Evolutionary conservation across 1,284 basidiomycete genomes (phyloP).

Genomic region (Laetiporus sulphureus): DNA sequence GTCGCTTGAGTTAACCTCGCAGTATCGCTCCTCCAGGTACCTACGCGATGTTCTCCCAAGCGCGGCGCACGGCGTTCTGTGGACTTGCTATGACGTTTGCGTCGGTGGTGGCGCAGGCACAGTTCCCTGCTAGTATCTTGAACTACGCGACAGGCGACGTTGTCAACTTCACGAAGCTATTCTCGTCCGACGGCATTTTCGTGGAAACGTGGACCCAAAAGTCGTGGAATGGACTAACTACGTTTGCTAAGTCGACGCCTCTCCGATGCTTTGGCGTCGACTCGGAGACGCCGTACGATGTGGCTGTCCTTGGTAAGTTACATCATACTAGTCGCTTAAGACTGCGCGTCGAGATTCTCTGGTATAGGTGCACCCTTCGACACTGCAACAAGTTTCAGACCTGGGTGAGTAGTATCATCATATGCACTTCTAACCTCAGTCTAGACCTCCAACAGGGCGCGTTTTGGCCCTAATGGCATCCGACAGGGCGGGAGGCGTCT

Average conservation of each 20-base stretch:
- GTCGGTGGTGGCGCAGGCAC: constrained; percentile 1
- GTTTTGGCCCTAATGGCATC: constrained; percentile 33
- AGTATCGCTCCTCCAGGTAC: not conserved
- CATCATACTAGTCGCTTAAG: not conserved
- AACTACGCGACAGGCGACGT: not conserved
- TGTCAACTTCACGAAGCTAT: constrained; percentile 23
- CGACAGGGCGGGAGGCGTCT: constrained; percentile 29
- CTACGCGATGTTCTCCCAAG: not conserved
- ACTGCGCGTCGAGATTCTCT: not conserved
- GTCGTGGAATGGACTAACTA: constrained; percentile 26
- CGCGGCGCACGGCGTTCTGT: not conserved
- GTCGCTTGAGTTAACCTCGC: not conserved
- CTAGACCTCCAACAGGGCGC: constrained; percentile 16
- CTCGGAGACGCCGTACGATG: constrained; percentile 21
- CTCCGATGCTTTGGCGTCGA: constrained; percentile 27
- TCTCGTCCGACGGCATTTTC: constrained; percentile 15
- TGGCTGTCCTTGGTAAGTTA: constrained; percentile 24
- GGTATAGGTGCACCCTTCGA: constrained; percentile 27
- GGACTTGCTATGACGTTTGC: not conserved
- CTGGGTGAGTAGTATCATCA: constrained; percentile 19
- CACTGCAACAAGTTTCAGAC: constrained; percentile 28
- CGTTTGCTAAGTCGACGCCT: constrained; percentile 23
- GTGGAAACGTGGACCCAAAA: constrained; percentile 18
- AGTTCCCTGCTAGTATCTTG: constrained; percentile 1
- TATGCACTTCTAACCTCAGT: not conserved